A percentile compares a stretch with the other conserved stretches of the same genome.
Conservation (phyloP, 2,329 filamentous ascomycete species). For the Blastomyces silverae region DNA sequence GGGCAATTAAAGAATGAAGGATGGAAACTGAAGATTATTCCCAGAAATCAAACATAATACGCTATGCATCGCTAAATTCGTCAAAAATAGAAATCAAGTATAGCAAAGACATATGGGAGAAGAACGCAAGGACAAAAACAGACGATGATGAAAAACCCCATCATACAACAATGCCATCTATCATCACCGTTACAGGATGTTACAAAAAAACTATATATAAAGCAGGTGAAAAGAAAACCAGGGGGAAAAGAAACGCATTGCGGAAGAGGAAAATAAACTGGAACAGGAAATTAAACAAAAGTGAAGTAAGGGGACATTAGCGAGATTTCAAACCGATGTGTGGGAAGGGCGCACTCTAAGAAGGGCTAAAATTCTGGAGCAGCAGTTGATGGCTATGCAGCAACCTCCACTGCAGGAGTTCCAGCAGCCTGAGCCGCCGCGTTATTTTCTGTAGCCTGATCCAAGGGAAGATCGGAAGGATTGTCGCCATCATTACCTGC, state of each 20-base stretch:
- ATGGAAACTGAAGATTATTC: not conserved
- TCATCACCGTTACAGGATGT: slow-evolving; percentile 10
- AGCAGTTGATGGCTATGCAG: not conserved
- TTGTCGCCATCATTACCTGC: not conserved
- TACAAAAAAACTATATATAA: not conserved
- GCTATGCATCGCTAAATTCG: slow-evolving; percentile 3
- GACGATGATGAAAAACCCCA: slow-evolving; percentile 4
- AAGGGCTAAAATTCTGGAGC: not conserved
- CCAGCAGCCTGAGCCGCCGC: not conserved
- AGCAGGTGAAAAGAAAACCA: not conserved
- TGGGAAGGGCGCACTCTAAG: not conserved
- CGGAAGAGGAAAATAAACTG: not conserved
- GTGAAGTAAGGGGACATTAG: not conserved
- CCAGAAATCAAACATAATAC: not conserved
- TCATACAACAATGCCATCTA: slow-evolving; percentile 11
- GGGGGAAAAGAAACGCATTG: not conserved
- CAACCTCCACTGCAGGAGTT: not conserved
- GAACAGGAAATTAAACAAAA: not conserved
- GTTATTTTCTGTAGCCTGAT: not conserved
- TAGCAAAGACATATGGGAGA: not conserved
- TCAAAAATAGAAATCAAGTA: slow-evolving; percentile 3
- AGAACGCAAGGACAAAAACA: not conserved
- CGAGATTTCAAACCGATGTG: not conserved
- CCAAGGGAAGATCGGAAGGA: not conserved
- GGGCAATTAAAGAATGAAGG: not conserved